phyloP scores from a whole-genome alignment of 345 rosid species.

The Corchorus olitorius region DNA sequence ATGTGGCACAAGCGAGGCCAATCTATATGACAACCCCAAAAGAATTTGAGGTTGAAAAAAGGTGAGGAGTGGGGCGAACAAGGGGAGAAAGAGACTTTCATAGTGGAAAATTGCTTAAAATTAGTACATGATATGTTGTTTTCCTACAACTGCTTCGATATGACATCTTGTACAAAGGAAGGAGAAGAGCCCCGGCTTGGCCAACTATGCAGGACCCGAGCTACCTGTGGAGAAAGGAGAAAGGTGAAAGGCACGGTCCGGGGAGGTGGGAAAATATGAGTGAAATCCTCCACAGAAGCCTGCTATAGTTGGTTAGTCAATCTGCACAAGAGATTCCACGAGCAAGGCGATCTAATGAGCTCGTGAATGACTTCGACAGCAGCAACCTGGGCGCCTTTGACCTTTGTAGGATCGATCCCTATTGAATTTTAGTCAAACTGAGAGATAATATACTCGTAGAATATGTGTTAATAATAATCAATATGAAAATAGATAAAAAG shows the following conservation, averaged over 20 bases:
- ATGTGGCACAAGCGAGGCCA: not conserved
- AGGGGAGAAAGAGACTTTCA: not conserved
- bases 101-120: not conserved
- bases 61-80: not conserved
- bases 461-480: not conserved
- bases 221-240: not conserved
- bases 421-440: not conserved
- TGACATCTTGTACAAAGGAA: not conserved
- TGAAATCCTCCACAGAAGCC: not conserved
- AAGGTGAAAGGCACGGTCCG: not conserved
- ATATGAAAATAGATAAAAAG: constrained; percentile 10
- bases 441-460: not conserved
- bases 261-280: not conserved
- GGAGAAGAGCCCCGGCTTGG: not conserved
- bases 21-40: not conserved
- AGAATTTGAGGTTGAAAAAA: not conserved
- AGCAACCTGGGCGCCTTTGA: not conserved
- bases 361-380: not conserved
- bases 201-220: not conserved
- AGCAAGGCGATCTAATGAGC: not conserved
- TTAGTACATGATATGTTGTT: not conserved
- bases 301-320: constrained; percentile 3
- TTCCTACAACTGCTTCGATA: not conserved
- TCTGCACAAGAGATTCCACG: not conserved
- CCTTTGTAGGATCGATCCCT: not conserved